Conservation (phyloP, 2,329 filamentous ascomycete genomes). For the Beauveria brongniartii region DNA sequence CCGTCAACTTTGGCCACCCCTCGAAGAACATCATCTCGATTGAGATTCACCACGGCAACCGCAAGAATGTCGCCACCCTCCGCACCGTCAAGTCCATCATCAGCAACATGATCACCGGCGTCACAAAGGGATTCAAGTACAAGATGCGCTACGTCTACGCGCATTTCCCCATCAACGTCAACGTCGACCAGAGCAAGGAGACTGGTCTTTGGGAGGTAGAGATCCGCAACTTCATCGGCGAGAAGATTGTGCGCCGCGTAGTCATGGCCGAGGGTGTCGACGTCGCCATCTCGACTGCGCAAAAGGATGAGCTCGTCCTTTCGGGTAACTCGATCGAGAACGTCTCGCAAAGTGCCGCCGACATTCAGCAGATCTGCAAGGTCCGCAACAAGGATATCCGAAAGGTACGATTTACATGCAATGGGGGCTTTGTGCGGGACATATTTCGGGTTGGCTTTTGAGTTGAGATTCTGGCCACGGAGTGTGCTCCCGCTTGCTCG, state of each 20-base stretch:
- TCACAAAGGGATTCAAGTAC: conserved; percentile 99
- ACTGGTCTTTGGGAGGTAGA: conserved; percentile 84
- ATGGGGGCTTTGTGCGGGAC: background rate
- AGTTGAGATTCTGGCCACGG: background rate
- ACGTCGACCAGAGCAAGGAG: conserved; percentile 93
- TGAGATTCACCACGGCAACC: conserved; percentile 95
- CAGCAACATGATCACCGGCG: conserved; percentile 97
- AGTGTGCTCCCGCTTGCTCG: background rate
- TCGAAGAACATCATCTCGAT: conserved; percentile 85
- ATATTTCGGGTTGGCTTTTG: background rate
- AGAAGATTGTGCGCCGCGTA: conserved; percentile 97
- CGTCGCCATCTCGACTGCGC: conserved; percentile 78
- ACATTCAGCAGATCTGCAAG: conserved; percentile 99
- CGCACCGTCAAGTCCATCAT: conserved; percentile 96
- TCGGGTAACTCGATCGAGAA: conserved; percentile 91
- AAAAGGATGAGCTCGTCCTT: conserved; percentile 97
- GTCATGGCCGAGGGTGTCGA: conserved; percentile 85
- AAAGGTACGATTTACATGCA: conserved; percentile 56
- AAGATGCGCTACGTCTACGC: conserved; percentile 99
- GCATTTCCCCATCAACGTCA: conserved; percentile 99
- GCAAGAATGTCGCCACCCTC: conserved; percentile 97
- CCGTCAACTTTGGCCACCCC: conserved; percentile 89
- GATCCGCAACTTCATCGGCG: conserved; percentile 99
- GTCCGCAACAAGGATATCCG: conserved; percentile 99
- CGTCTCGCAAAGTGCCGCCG: conserved; percentile 95